Conservation (phyloP, 768 basidiomycete genomes). For the Amanita jacksonii region DNA sequence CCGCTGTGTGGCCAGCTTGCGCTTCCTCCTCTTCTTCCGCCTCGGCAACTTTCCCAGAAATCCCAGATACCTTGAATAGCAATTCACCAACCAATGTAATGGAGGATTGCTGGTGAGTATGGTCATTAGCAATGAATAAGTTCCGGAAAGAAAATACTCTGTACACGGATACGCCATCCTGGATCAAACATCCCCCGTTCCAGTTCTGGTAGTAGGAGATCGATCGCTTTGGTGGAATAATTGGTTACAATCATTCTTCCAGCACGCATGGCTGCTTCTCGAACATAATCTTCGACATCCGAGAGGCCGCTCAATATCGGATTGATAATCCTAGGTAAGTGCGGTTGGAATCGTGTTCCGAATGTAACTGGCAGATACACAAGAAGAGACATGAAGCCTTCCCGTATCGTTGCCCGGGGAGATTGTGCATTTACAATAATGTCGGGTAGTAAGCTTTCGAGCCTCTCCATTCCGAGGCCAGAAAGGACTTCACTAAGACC, state of each 20-base stretch:
- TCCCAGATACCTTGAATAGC: slow-evolving; percentile 94
- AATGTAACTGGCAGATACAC: slow-evolving; percentile 95
- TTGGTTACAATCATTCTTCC: slow-evolving; percentile 96
- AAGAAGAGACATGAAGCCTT: slow-evolving; percentile 97
- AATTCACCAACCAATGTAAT: slow-evolving; percentile 94
- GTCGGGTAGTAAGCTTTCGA: slow-evolving; percentile 90
- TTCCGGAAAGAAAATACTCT: slow-evolving; percentile 17
- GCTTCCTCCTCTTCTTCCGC: slow-evolving; percentile 71
- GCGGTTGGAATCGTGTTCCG: slow-evolving; percentile 92
- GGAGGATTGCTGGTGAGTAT: slow-evolving; percentile 66
- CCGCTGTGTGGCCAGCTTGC: slow-evolving; percentile 49
- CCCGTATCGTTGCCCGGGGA: slow-evolving; percentile 82
- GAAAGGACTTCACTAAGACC: slow-evolving; percentile 93
- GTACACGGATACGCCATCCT: slow-evolving; percentile 88
- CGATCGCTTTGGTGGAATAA: slow-evolving; percentile 87
- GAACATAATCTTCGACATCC: slow-evolving; percentile 89
- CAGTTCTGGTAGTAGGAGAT: slow-evolving; percentile 87
- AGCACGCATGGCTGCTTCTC: slow-evolving; percentile 98
- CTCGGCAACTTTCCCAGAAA: slow-evolving; percentile 79
- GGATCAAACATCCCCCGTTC: slow-evolving; percentile 93
- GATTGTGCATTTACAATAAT: slow-evolving; percentile 89
- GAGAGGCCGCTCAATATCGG: slow-evolving; percentile 89
- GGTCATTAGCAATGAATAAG: neutral
- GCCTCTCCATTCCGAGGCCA: slow-evolving; percentile 93
- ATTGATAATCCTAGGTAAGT: slow-evolving; percentile 87